Conservation (phyloP, 2,329 filamentous ascomycete species). For the Pseudogymnoascus sp. region DNA sequence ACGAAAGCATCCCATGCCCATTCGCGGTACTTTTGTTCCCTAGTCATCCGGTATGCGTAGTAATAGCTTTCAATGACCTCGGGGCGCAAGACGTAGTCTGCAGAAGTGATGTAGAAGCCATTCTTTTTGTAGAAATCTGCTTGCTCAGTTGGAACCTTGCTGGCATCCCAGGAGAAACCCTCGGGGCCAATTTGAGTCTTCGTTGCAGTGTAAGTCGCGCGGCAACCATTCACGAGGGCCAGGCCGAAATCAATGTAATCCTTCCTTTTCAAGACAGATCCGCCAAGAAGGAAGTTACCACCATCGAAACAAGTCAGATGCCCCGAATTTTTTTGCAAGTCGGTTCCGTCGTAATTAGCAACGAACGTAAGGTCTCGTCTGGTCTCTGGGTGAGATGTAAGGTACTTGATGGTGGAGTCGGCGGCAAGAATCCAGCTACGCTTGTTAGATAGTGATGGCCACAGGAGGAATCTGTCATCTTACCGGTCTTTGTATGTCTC, state of each 20-base stretch:
- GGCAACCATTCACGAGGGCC: slow-evolving; percentile 62
- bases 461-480: neutral
- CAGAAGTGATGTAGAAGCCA: slow-evolving; percentile 63
- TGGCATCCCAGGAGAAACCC: slow-evolving; percentile 53
- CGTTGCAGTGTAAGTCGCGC: slow-evolving; percentile 62
- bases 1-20: slow-evolving; percentile 77
- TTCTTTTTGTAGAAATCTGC: slow-evolving; percentile 53
- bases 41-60: slow-evolving; percentile 77
- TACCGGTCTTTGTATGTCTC: slow-evolving; percentile 51
- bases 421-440: slow-evolving; percentile 65
- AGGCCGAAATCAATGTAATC: slow-evolving; percentile 70
- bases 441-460: slow-evolving; percentile 27
- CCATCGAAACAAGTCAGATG: slow-evolving; percentile 72
- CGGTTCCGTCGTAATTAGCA: slow-evolving; percentile 44
- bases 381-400: slow-evolving; percentile 58
- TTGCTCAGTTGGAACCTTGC: slow-evolving; percentile 36
- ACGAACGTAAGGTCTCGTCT: slow-evolving; percentile 67
- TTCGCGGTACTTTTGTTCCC: slow-evolving; percentile 67
- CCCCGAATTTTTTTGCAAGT: slow-evolving; percentile 37
- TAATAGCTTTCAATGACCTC: slow-evolving; percentile 81
- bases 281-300: slow-evolving; percentile 78
- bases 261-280: slow-evolving; percentile 55
- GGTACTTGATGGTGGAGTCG: slow-evolving; percentile 64
- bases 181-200: slow-evolving; percentile 72
- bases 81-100: slow-evolving; percentile 61